Base-by-base conservation (phyloP, 2,329 filamentous ascomycete species). In the Pestalotiopsis sp. region DNA sequence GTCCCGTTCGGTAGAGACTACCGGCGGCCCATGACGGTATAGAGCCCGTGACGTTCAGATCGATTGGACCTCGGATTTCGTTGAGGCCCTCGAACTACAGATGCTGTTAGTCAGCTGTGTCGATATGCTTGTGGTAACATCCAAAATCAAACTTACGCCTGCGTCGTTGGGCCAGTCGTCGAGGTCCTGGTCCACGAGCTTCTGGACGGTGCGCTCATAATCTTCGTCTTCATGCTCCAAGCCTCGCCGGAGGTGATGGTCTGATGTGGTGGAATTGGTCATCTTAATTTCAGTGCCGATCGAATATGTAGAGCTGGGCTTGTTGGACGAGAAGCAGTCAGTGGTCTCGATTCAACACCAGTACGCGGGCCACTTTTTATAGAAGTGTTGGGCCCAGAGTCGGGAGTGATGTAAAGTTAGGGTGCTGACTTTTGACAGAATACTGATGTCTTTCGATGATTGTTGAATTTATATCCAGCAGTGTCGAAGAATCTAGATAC, bases 1-100 rank as follows among this genome's bases (percentile, higher is more conserved):
- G 92, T 0, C 93, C 93, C 0, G 91, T 94, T 27, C 93, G 87
- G 78, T 91, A 95, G 0, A 96, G 84, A 1, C 87, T 84, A 1
- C 93, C 93, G 2, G 91, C 89, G 3, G 89, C 89, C 83, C 92
- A 95, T 1, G 83, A 69, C 1, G 93, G 93, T 64, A 96, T 93
- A 0, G 78, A 78, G 12, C 93, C 93, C 49, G 82, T 84, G 4
- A 95, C 85, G 0, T 76, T 74, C 13, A 95, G 85, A 63, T 90
- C 82, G 3, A 94, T 81, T 0, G 92, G 91, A 0, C 86, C 86
- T 3, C 85, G 85, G 71, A 93, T 87, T 73, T 94, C 90, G 13
- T 88, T 88, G 57, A 91, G 83, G 20, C 85, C 87, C 68, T 93
- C 87, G 74, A 94, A 94, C 90, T 93, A 20, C 5, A 2, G 13